phyloP scores from a whole-genome alignment of 2,329 filamentous ascomycete genomes.

The Akanthomyces dipterigenus region DNA sequence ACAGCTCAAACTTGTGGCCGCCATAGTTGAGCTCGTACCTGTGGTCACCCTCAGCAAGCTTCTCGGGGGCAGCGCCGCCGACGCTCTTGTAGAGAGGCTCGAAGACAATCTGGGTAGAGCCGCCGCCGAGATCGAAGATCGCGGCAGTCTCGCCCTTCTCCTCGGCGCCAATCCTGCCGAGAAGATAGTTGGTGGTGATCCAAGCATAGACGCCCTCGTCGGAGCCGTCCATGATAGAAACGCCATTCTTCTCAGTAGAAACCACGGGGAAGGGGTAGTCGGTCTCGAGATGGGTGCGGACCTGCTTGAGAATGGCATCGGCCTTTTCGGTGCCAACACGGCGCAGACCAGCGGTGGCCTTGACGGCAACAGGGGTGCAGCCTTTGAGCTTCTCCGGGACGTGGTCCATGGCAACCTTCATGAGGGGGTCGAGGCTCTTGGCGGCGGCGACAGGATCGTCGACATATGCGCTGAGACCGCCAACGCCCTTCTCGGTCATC shows the following conservation, averaged over 20 bases:
- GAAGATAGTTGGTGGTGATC: slow-evolving; percentile 98
- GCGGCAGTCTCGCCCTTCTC: slow-evolving; percentile 88
- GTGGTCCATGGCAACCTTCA: slow-evolving; percentile 75
- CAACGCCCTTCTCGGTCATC: slow-evolving; percentile 81
- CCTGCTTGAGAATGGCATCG: slow-evolving; percentile 76
- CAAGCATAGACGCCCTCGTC: slow-evolving; percentile 98
- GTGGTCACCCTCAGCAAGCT: slow-evolving; percentile 84
- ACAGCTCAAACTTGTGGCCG: slow-evolving; percentile 83
- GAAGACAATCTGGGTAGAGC: slow-evolving; percentile 97
- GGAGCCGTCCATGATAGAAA: slow-evolving; percentile 95
- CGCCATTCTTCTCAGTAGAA: slow-evolving; percentile 73
- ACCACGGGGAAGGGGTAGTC: slow-evolving; percentile 94
- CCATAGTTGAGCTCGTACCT: slow-evolving; percentile 91
- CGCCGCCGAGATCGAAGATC: slow-evolving; percentile 91
- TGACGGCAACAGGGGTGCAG: slow-evolving; percentile 95
- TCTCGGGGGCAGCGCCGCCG: slow-evolving; percentile 75
- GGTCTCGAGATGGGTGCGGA: slow-evolving; percentile 76
- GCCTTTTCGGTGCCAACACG: slow-evolving; percentile 77
- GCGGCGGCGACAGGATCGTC: slow-evolving; percentile 82
- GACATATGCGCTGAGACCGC: slow-evolving; percentile 81
- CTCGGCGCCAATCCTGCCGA: slow-evolving; percentile 92
- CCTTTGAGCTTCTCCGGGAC: slow-evolving; percentile 84
- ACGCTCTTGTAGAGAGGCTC: slow-evolving; percentile 82
- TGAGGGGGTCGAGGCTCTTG: slow-evolving; percentile 77
- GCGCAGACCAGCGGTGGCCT: slow-evolving; percentile 90